Percentiles rank a stretch among this genome's conserved stretches.
phyloP scores from a whole-genome alignment of 2,329 filamentous ascomycete genomes.

The Fusarium xyrophilum region DNA sequence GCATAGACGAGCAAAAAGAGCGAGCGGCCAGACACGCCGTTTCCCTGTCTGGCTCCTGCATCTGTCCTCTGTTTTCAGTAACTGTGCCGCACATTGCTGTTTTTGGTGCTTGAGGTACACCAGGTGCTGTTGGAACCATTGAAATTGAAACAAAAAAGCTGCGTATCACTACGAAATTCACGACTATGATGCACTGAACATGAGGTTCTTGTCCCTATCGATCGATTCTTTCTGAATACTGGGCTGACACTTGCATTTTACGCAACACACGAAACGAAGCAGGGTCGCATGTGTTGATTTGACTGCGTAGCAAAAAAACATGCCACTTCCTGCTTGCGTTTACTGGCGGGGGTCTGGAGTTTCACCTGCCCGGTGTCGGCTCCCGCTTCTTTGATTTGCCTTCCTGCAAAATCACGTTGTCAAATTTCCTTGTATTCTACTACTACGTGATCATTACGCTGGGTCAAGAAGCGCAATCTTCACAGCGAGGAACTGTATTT shows the following conservation, averaged over 20 bases:
- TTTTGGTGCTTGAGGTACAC: neutral
- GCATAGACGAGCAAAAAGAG: neutral
- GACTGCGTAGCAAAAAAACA: slow-evolving; percentile 19
- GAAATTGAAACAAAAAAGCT: neutral
- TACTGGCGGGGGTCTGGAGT: slow-evolving; percentile 5
- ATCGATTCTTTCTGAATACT: slow-evolving; percentile 7
- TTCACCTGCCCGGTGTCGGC: neutral
- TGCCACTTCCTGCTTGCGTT: slow-evolving; percentile 8
- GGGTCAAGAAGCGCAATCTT: neutral
- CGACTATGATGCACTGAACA: slow-evolving; percentile 1
- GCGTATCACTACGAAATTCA: neutral
- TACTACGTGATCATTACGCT: neutral
- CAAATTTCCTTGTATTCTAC: neutral
- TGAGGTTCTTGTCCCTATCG: neutral
- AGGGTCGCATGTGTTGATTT: neutral
- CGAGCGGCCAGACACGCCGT: neutral
- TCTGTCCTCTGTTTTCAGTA: neutral
- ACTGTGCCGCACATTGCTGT: slow-evolving; percentile 8
- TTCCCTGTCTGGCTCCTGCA: slow-evolving; percentile 2
- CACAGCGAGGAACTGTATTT: neutral
- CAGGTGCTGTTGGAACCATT: neutral
- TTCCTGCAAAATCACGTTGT: slow-evolving; percentile 3
- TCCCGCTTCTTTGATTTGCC: neutral
- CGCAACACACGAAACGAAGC: neutral
- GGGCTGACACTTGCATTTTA: slow-evolving; percentile 29